Evolutionary conservation across 169 alveolate species (phyloP), one percentile per base, ranked within the genome.

Genomic region (Plasmodium blacklocki): DNA sequence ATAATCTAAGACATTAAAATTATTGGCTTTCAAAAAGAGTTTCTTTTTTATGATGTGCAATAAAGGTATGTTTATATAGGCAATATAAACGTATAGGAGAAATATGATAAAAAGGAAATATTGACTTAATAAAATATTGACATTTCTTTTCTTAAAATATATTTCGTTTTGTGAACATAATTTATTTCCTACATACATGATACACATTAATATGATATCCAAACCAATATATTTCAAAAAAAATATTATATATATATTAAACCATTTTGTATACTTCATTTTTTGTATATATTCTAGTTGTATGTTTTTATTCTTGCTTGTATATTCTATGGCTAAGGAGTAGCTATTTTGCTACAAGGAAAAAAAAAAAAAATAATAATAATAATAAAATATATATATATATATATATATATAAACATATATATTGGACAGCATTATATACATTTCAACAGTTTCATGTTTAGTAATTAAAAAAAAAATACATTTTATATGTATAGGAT

Each of bases 141-240:
- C n/a, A 49, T 78, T 49, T 45, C 67, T 54, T 23, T 64, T 64
- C 23, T 78, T 78, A 64, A 64, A 66, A 66, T 50, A 50, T 15
- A 29, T 52, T 29, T 66, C 72, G 6, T 66, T 66, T 64, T 64
- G 32, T 14, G 67, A 12, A 29, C 50, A 66, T 14, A 78, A 64
- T 29, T 71, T 67, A 9, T 56, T 66, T 19, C 71, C 75, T 70
- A 26, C 67, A 50, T 78, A 73, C 23, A 78, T 12, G 12, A 78
- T 50, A 60, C 89, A 78, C 74, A 78, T 64, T 14, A 78, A 78
- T 7, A 78, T 58, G 8, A 78, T 14, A 59, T 78, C 89, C 9
- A 78, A 47, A 23, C 78, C 89, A 56, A 78, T 52, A n/a, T 78
- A 78, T 14, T 67, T 64, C 15, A 68, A 78, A 70, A 64, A 78